phyloP scores from a whole-genome alignment of 495 filamentous ascomycete species.

The Penicillium ochrochloron region DNA sequence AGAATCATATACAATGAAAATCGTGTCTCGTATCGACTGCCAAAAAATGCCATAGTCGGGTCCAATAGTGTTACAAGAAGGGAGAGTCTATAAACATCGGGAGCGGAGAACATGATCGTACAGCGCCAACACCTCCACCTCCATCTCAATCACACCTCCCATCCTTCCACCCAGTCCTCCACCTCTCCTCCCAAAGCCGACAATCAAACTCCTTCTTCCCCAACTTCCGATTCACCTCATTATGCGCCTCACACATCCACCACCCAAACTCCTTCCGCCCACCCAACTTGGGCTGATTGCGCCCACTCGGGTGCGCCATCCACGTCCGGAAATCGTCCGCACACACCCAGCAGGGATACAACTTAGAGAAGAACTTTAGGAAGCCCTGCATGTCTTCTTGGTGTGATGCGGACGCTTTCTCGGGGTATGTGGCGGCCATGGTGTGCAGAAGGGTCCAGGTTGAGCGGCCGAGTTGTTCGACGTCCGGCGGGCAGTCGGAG shows the following conservation, averaged over 20 bases:
- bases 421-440: conserved; percentile 85
- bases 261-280: conserved; percentile 76
- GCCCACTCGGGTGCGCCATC: conserved; percentile 65
- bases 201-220: conserved; percentile 95
- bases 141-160: conserved; percentile 60
- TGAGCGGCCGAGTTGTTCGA: conserved; percentile 79
- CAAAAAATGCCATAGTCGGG: conserved; percentile 7
- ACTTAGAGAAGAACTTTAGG: conserved; percentile 72
- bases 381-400: conserved; percentile 80
- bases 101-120: conserved; percentile 20
- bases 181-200: conserved; percentile 87
- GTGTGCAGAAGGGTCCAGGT: conserved; percentile 95
- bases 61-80: conserved; percentile 18
- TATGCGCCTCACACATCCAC: conserved; percentile 98
- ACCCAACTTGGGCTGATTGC: conserved; percentile 68
- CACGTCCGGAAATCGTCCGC: conserved; percentile 88
- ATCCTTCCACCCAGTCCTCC: conserved; percentile 93
- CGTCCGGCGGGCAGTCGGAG: conserved; percentile 59
- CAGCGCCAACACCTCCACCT: neutral
- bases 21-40: neutral
- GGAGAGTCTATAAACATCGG: conserved; percentile 8
- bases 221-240: conserved; percentile 92
- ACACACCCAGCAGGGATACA: conserved; percentile 96
- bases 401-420: conserved; percentile 61
- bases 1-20: conserved; percentile 6